A percentile compares a stretch with the other conserved stretches of the same genome.
phyloP scores from a whole-genome alignment of 106 monocot species.

The Acorus calamus region DNA sequence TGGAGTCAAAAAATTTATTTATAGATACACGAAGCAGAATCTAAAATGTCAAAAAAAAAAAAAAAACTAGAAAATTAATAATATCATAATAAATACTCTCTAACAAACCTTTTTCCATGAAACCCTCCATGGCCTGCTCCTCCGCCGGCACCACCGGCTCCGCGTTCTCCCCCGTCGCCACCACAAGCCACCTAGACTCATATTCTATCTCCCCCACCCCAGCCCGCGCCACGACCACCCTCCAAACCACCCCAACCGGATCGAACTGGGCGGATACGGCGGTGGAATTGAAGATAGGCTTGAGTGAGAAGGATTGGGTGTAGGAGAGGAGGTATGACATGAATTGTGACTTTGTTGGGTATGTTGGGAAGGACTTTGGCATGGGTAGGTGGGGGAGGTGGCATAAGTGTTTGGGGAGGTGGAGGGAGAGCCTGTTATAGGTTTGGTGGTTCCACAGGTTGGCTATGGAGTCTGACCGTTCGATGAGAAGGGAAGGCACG shows the following conservation, averaged over 20 bases:
- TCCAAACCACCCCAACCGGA: constrained; percentile 26
- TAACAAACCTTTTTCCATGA: too few relatives aligned
- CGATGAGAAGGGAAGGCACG: constrained; percentile 45
- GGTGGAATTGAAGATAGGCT: constrained; percentile 33
- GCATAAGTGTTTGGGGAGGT: constrained; percentile 57
- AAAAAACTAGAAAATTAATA: too few relatives aligned
- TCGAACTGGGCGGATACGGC: constrained; percentile 34
- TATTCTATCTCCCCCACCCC: constrained; percentile 25
- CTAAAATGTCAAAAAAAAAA: too few relatives aligned
- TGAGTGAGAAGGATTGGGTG: constrained; percentile 20
- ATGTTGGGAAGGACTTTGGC: constrained; percentile 35
- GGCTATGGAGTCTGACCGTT: constrained; percentile 47
- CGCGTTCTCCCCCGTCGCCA: constrained; percentile 59
- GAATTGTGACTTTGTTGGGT: constrained; percentile 44
- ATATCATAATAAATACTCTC: too few relatives aligned
- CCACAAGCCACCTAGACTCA: constrained; percentile 45
- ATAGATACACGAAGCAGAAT: too few relatives aligned
- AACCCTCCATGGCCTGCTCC: constrained; percentile 1
- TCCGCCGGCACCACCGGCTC: constrained; percentile 38
- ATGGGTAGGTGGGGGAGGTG: constrained; percentile 33
- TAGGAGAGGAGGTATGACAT: constrained; percentile 38
- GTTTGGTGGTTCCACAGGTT: constrained; percentile 44
- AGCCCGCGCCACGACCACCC: constrained; percentile 12
- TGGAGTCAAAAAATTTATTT: too few relatives aligned
- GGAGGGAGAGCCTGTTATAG: constrained; percentile 49